Base-by-base conservation (phyloP, 2,329 filamentous ascomycete genomes). In the Colletotrichum sp. region DNA sequence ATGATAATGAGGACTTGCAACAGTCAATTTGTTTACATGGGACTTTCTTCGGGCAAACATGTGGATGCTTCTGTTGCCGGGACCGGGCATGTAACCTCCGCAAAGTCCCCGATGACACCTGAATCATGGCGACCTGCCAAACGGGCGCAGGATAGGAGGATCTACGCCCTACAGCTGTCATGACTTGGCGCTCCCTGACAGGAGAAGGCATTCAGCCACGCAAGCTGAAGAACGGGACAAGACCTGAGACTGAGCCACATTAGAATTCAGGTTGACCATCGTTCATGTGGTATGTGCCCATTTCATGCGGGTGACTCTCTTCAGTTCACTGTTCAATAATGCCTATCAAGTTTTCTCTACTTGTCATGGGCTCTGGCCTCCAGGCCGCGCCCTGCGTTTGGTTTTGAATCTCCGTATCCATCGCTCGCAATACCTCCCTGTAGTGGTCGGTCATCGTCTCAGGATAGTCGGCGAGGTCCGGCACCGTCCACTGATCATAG, bases 401-500 rank as follows among this genome's bases (percentile, higher is more conserved):
- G 13, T 52, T 64, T 6, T 59, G 34, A 15, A 78, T 18, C 7
- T 78, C 75, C 5, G n/a, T 28, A n/a, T 75, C 62, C 68, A 78
- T 77, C 16, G 68, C 71, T 16, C 52, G 64, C 44, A 78, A 32
- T 8, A 77, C 55, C 12, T 55, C 65, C 28, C 72, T 39, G 36
- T 78, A 78, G 59, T 28, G 75, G 30, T 67, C 18, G 26, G 44
- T 28, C 5, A 78, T 21, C 8, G 71, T 28, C 32, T 77, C 60
- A 16, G 77, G 75, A 55, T 70, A 78, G 9, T 76, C 77, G 60
- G 77, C 75, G 21, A 78, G 71, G 65, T 78, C 77, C 52, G 77
- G 77, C 18, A 78, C 62, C 2, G 77, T 78, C 77, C 77, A 78
- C 15, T 78, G 77, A 34, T 78, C 77, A 28, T 78, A 78, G 55